Percentiles rank a stretch among this genome's conserved stretches.
Evolutionary conservation across 352 stramenopile genomes (phyloP).

Genomic region (Thraustochytrium striatum): DNA sequence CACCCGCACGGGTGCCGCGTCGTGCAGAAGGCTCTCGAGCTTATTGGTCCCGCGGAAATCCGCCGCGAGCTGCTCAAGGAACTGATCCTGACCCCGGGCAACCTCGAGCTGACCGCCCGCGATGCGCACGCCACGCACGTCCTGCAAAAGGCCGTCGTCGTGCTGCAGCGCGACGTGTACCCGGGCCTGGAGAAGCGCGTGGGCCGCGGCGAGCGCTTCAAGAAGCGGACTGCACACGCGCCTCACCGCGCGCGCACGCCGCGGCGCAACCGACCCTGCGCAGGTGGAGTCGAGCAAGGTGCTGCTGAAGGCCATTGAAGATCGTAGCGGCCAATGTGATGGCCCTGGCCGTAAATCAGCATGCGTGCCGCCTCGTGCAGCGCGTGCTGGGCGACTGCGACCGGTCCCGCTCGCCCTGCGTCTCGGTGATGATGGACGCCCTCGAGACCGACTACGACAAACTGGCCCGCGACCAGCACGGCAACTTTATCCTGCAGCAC

Average conservation of each 20-base stretch:
- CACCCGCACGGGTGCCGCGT: conserved; percentile 44
- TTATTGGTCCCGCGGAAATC: background rate
- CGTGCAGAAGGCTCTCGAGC: conserved; percentile 23
- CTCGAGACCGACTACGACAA: conserved; percentile 12
- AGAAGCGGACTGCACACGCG: too few relatives aligned
- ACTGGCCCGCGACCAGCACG: conserved; percentile 38
- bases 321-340: conserved; percentile 3
- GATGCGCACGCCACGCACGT: conserved; percentile 42
- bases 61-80: conserved; percentile 31
- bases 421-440: conserved; percentile 6
- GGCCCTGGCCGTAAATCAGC: conserved; percentile 23
- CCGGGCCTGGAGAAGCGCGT: background rate
- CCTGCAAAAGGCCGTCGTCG: conserved; percentile 38
- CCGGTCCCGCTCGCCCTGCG: background rate
- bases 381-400: conserved; percentile 27
- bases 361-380: conserved; percentile 41
- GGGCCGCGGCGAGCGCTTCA: background rate
- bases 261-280: too few relatives aligned
- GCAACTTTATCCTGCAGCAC: conserved; percentile 47
- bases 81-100: background rate
- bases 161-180: conserved; percentile 22
- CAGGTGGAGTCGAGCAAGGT: too few relatives aligned
- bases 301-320: too few relatives aligned
- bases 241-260: too few relatives aligned
- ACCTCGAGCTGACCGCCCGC: background rate